phyloP scores from a whole-genome alignment of 2,329 filamentous ascomycete species.

The Proliferodiscus dingleyae region DNA sequence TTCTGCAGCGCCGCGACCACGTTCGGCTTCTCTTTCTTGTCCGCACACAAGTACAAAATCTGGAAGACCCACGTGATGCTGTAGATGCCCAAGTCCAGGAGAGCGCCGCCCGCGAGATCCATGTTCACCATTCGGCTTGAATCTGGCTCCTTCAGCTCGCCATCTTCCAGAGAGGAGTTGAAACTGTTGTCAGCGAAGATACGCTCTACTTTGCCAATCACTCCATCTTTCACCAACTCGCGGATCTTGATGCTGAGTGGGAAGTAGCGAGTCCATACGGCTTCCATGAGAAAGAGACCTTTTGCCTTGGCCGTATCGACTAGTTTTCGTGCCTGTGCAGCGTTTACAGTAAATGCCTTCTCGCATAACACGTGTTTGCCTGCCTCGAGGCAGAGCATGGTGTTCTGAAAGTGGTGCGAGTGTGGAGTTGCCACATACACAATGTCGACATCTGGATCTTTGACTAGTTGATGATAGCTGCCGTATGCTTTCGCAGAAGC shows the following conservation, averaged over 20 bases:
- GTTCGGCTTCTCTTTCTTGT: conserved; percentile 41
- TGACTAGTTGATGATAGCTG: conserved; percentile 60
- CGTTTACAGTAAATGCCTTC: conserved; percentile 68
- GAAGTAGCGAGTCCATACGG: conserved; percentile 68
- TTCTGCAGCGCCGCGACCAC: conserved; percentile 54
- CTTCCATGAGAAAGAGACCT: conserved; percentile 58
- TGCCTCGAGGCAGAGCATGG: conserved; percentile 57
- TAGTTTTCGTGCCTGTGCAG: conserved; percentile 55
- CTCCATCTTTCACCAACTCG: conserved; percentile 39
- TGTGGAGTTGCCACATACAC: conserved; percentile 69
- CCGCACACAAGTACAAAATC: conserved; percentile 58
- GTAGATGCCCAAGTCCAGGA: conserved; percentile 68
- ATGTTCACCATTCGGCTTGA: conserved; percentile 63
- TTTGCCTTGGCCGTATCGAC: conserved; percentile 57
- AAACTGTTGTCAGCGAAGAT: conserved; percentile 38
- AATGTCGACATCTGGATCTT: conserved; percentile 60
- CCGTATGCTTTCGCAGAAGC: conserved; percentile 58
- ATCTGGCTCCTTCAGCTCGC: conserved; percentile 36
- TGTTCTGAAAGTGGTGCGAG: conserved; percentile 69
- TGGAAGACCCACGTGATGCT: conserved; percentile 68
- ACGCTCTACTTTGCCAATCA: conserved; percentile 41
- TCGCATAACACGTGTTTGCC: conserved; percentile 68
- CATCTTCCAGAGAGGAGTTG: conserved; percentile 46
- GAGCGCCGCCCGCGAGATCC: conserved; percentile 61
- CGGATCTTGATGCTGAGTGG: conserved; percentile 57